These are phyloP conservation scores for Rosa chinensis DNA, from an alignment of 306 rosid genomes.

Conservation along the genomic window DNA sequence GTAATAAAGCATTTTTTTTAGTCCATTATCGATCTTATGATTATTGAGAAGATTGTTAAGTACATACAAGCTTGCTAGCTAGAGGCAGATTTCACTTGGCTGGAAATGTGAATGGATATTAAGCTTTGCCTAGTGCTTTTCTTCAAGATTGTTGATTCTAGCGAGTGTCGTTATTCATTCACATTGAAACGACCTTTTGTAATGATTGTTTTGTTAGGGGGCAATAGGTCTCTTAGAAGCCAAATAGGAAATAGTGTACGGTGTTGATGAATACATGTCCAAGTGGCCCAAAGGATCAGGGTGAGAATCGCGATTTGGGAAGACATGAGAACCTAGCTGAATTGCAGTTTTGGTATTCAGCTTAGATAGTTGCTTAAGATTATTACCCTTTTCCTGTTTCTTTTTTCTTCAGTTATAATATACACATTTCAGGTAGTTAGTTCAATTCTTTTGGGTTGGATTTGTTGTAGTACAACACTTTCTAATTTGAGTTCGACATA, in stretches of 20 bases:
- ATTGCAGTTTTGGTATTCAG: slow-evolving; percentile 59
- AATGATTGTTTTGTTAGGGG: slow-evolving; percentile 51
- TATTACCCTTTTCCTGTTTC: slow-evolving; percentile 20
- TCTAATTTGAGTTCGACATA: slow-evolving; percentile 32
- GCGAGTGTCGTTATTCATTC: no score
- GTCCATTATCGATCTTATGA: no score
- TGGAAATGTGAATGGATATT: no score
- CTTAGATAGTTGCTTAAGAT: slow-evolving; percentile 39
- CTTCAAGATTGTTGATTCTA: no score
- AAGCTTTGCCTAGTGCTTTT: no score
- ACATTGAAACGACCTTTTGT: no score
- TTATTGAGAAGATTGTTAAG: no score
- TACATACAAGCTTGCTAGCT: no score
- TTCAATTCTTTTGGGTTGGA: slow-evolving; percentile 47
- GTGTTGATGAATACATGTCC: slow-evolving; percentile 35
- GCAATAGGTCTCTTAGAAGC: slow-evolving; percentile 33
- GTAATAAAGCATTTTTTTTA: no score
- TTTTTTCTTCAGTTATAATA: slow-evolving; percentile 25
- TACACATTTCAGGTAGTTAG: slow-evolving; percentile 37
- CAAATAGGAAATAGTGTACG: slow-evolving; percentile 35
- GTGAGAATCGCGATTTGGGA: slow-evolving; percentile 36
- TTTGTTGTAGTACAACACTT: slow-evolving; percentile 40
- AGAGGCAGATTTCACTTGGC: no score
- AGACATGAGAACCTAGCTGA: slow-evolving; percentile 43
- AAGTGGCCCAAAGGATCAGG: slow-evolving; percentile 33